Base-by-base conservation (phyloP, 2,329 filamentous ascomycete genomes). In the Paraconiothyrium sp. region DNA sequence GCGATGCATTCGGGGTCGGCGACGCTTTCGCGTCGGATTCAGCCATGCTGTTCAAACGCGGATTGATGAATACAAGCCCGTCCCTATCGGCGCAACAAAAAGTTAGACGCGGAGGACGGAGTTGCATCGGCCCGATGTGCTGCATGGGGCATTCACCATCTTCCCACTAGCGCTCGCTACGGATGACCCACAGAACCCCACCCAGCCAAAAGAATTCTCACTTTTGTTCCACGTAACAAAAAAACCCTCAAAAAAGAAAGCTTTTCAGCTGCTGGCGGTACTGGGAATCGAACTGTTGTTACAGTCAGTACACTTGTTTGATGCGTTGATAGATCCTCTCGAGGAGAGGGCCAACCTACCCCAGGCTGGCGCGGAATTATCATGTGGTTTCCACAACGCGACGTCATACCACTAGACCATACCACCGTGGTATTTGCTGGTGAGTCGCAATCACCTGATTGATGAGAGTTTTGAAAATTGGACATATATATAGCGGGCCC, bases 11-110 rank as follows among this genome's bases (percentile, higher is more conserved):
- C 63, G 70, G 62, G 13, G 70, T 65, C 46, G 70, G 62, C 47
- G 70, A 61, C 46, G 67, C 68, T 63, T 76, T 75, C 41, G 71
- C 68, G 66, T 71, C 70, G 27, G 69, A 65, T 66, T 73, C 71
- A 43, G 74, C 72, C 76, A 78, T 78, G 60, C 61, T 64, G 63
- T 61, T 58, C 67, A 68, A n/a, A 32, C n/a, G 41, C 30, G 37
- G 27, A 11, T 20, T 56, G 54, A 56, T 63, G 58, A 44, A 62
- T 61, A 54, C 43, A 43, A 43, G 30, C 50, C 3, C 13, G 14
- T 32, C 35, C 27, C 10, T n/a, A 24, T 32, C 37, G 35, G 50
- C 50, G 50, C 50, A 20, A 69, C 67, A 68, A 71, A 73, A 73
- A 67, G 67, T 73, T 72, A 32, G 49, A 56, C 54, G 54, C 54